Evolutionary conservation across 192 early-diverging fungal genomes (phyloP), one percentile per base, ranked within the genome.

Genomic region (Umbelopsis vinacea): DNA sequence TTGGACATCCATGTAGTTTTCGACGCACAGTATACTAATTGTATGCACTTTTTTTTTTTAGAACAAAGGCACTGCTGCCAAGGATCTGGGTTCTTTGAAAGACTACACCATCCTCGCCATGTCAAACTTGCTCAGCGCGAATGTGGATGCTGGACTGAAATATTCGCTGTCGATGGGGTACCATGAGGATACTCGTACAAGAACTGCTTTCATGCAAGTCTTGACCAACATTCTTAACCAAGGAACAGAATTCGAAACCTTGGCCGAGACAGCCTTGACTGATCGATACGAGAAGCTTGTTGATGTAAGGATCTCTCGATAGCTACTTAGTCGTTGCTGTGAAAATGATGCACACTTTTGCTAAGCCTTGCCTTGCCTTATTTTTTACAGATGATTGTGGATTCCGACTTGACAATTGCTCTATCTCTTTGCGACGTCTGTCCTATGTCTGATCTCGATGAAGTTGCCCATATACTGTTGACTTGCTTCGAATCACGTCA

Each of bases 181-280:
- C 71, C 92, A 97, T 76, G 95, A 95, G 77, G 95, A 98, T 78
- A 86, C 89, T 17, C 89, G 91, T 72, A 94, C 92, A 63, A 87
- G 97, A 21, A 91, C 93, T 0, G 88, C 95, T 24, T 99, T 98
- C 73, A 95, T 95, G 78, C 89, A 95, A 57, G 95, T 99, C 37
- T 81, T 99, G 47, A 96, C 95, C 26, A 94, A 97, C 68, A 90
- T 98, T 54, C 79, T 99, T 52, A 91, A 94, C 68, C 82, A 90
- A 78, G 97, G 94, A n/a, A 90, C 89, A n/a, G 92, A 94, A 69
- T 92, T 92, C 73, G 92, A 90, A 40, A 91, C 88, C 0, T 77
- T 98, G 69, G 89, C 83, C 33, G 92, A 87, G 79, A 94, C 88
- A 78, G 87, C 82, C 19, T 89, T 91, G 71, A 89, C 85, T 46